These are phyloP conservation scores for Vicia villosa DNA, from an alignment of 306 rosid genomes.

Conservation along the genomic window DNA sequence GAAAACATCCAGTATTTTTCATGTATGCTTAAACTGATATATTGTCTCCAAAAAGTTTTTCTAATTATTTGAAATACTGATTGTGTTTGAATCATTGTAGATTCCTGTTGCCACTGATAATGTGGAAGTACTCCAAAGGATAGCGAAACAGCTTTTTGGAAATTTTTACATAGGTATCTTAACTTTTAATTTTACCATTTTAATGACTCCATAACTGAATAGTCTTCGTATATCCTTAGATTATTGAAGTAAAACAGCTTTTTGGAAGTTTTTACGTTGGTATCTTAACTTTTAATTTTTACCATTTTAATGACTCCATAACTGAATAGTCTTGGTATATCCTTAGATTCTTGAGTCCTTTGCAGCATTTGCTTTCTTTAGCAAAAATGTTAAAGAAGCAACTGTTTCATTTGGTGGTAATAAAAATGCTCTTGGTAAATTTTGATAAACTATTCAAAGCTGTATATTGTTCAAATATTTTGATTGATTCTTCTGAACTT, in stretches of 20 bases:
- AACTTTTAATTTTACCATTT: too few relatives aligned
- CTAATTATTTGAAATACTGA: conserved; percentile 33
- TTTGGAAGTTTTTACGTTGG: conserved; percentile 76
- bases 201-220: too few relatives aligned
- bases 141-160: conserved; percentile 71
- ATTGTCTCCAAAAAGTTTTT: conserved; percentile 22
- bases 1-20: conserved; percentile 29
- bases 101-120: conserved; percentile 89
- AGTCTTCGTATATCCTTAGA: too few relatives aligned
- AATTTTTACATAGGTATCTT: too few relatives aligned
- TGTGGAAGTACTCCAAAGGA: conserved; percentile 79
- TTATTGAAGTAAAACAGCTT: too few relatives aligned
- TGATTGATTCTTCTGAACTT: too few relatives aligned
- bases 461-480: too few relatives aligned
- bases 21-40: conserved; percentile 13
- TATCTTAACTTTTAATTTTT: conserved; percentile 27
- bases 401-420: not conserved
- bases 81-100: conserved; percentile 45
- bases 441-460: too few relatives aligned
- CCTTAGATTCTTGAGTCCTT: conserved; percentile 20
- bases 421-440: not conserved
- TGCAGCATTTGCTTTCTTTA: conserved; percentile 22
- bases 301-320: not conserved
- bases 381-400: conserved; percentile 14
- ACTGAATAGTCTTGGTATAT: conserved; percentile 8